Evolutionary conservation across 73 alveolate species (phyloP).

Genomic region (Paramecium sonneborni): DNA sequence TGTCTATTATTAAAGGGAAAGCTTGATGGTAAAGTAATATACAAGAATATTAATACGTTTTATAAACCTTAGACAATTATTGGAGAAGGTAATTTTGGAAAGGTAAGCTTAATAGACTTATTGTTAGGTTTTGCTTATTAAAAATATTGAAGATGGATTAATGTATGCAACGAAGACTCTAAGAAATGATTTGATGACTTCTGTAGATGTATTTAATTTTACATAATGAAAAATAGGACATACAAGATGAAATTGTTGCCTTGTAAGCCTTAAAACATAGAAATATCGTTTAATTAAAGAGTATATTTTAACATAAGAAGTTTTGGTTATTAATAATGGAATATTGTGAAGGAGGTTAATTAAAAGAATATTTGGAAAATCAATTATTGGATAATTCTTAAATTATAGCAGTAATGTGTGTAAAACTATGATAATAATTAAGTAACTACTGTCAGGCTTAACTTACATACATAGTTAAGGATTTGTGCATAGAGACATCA

Average conservation of each 20-base stretch:
- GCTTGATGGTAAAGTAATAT: neutral
- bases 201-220: neutral
- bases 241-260: neutral
- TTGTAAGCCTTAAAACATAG: neutral
- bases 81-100: neutral
- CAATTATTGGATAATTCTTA: neutral
- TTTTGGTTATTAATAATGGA: neutral
- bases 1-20: neutral
- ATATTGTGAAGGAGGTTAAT: neutral
- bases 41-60: neutral
- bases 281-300: neutral
- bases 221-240: neutral
- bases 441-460: neutral
- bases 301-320: neutral
- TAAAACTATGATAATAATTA: neutral
- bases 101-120: neutral
- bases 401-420: neutral
- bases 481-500: constrained; percentile 44
- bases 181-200: neutral
- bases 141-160: neutral
- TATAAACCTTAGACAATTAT: neutral
- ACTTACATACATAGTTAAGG: neutral
- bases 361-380: neutral
- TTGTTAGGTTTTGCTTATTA: neutral
- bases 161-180: neutral